Percentiles rank a stretch among this genome's conserved stretches.
Evolutionary conservation across 495 filamentous ascomycete genomes (phyloP).

Genomic region (Penicillium silybi): DNA sequence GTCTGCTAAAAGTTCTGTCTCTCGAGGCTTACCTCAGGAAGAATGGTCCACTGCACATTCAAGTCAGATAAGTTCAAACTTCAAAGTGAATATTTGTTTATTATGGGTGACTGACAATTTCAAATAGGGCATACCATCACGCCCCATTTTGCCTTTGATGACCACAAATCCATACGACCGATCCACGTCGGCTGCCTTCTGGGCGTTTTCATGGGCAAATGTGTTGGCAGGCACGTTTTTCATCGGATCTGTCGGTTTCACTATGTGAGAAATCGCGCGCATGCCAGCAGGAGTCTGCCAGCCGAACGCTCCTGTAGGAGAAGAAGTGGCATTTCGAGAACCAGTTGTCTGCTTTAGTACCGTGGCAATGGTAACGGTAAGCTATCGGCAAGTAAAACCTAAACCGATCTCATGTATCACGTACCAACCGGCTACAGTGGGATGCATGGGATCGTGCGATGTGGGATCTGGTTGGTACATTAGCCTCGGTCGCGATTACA

Average conservation of each 20-base stretch:
- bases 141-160: neutral
- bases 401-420: neutral
- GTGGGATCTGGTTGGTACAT: neutral
- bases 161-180: neutral
- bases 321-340: neutral
- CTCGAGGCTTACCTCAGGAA: constrained; percentile 17
- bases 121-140: neutral
- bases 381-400: neutral
- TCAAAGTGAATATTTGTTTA: neutral
- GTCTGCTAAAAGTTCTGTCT: neutral
- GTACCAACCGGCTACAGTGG: neutral
- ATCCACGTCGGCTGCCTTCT: neutral
- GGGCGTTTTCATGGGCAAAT: neutral
- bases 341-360: neutral
- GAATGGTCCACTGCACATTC: constrained; percentile 12
- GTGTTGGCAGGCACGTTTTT: neutral
- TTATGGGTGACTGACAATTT: constrained; percentile 1
- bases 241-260: neutral
- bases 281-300: neutral
- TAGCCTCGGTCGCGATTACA: neutral
- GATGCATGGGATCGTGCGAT: neutral
- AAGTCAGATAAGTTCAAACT: neutral
- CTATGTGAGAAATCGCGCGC: neutral
- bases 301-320: neutral
- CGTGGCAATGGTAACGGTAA: neutral